Conservation (phyloP, 2,329 filamentous ascomycete genomes). For the Aschersonia sp. region DNA sequence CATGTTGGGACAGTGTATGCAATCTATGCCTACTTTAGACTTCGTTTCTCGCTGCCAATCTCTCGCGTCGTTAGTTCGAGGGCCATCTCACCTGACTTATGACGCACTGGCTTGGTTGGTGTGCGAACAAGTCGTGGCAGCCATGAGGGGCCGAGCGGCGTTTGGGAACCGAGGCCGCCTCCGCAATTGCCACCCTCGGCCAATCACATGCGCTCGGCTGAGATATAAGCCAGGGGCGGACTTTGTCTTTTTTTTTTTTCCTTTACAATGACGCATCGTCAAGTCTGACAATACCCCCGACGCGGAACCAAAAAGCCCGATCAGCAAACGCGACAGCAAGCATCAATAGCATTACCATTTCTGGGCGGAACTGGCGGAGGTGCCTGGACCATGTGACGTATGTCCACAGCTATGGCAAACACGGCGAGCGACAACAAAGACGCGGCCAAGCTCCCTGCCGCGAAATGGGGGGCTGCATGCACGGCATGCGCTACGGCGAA, state of each 20-base stretch:
- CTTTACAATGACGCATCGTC: background rate
- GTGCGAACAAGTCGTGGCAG: background rate
- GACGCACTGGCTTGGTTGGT: background rate
- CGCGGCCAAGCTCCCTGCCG: constrained; percentile 18
- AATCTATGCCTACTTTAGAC: too few relatives aligned
- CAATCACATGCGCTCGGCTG: constrained; percentile 3
- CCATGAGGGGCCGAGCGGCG: background rate
- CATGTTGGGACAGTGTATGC: too few relatives aligned
- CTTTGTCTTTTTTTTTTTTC: constrained; percentile 3
- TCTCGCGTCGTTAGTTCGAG: too few relatives aligned
- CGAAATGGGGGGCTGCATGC: constrained; percentile 36
- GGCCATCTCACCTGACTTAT: too few relatives aligned
- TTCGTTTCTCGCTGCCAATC: too few relatives aligned
- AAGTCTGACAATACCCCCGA: background rate
- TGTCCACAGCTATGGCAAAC: constrained; percentile 1
- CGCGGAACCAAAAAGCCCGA: background rate
- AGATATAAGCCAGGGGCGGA: constrained; percentile 4
- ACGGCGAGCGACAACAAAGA: constrained; percentile 3
- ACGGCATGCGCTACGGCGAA: constrained; percentile 32
- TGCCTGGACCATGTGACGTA: constrained; percentile 3
- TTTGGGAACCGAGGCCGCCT: constrained; percentile 1
- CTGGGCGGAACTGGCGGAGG: background rate
- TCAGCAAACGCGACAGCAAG: too few relatives aligned
- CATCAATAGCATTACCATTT: background rate
- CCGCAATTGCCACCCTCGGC: constrained; percentile 1